phyloP scores from a whole-genome alignment of 352 stramenopile genomes.

The Pythium rishiriense region DNA sequence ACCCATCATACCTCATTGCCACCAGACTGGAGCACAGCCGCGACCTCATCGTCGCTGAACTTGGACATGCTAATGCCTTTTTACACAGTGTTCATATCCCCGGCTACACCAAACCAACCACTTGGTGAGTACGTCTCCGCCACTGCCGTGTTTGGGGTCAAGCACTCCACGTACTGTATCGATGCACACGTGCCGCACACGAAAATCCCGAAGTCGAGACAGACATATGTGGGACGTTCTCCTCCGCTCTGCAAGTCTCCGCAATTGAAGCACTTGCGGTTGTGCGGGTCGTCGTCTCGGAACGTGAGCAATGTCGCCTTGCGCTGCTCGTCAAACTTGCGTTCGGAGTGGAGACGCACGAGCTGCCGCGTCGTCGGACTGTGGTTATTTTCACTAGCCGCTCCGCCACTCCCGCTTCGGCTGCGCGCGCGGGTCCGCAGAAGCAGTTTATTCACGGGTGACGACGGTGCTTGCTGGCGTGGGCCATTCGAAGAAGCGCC shows the following conservation, averaged over 20 bases:
- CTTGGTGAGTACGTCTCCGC: too few relatives aligned
- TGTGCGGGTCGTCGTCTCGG: too few relatives aligned
- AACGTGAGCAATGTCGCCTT: background rate
- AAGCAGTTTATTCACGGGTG: too few relatives aligned
- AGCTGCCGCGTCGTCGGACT: background rate
- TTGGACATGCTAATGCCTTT: conserved; percentile 11
- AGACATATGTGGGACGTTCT: background rate
- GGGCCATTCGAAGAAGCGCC: too few relatives aligned
- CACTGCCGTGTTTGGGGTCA: too few relatives aligned
- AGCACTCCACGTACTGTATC: background rate
- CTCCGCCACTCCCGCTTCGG: background rate
- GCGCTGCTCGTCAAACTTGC: background rate
- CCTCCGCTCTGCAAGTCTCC: too few relatives aligned
- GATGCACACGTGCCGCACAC: conserved; percentile 5
- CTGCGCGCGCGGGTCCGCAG: too few relatives aligned
- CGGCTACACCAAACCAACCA: too few relatives aligned
- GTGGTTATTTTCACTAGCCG: background rate
- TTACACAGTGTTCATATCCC: conserved; percentile 1
- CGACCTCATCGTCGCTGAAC: conserved; percentile 11
- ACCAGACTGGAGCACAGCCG: background rate
- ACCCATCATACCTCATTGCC: conserved; percentile 1
- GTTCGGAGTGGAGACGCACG: background rate
- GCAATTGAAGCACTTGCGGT: too few relatives aligned
- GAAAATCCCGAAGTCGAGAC: conserved; percentile 2
- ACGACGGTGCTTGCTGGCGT: too few relatives aligned